Base-by-base conservation (phyloP, 768 basidiomycete genomes). In the Agaricus bisporus region DNA sequence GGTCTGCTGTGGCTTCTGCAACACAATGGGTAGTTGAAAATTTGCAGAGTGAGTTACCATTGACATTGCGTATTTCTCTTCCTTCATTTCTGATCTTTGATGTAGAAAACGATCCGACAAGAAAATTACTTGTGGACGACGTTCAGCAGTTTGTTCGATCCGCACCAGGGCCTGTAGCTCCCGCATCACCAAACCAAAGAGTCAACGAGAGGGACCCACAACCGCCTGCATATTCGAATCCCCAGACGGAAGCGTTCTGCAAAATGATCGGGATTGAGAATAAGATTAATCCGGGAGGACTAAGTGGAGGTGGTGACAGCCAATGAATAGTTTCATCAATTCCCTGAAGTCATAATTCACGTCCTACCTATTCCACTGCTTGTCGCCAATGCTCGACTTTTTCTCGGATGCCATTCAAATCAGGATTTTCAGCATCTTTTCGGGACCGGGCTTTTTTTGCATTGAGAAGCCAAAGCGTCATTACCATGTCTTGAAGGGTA, bases 161-260 rank as follows among this genome's bases (percentile, higher is more conserved):
- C 0, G 85, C 86, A 9, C 81, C 82, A 12, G 78, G 75, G 6
- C 78, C 76, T 11, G 48, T 43, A 4, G 25, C 52, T 20, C 38
- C 56, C 32, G 32, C 32, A 6, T 50, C 43, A 7, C 52, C 53
- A 20, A 38, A 47, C 12, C 26, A 36, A 20, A 26, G n/a, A 4
- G 69, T 66, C 46, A 63, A 32, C 6, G 29, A 41, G 35, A 35
- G 22, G 28, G 52, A 41, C 8, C 53, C 53, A n/a, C 46, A 48
- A 17, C 53, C 85, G 22, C 78, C 80, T 1, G 80, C 78, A 73
- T 95, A 91, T 66, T 80, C 84, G 22, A 95, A 95, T 62, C 88
- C 91, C 25, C 94, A 98, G 64, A 98, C 94, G 0, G 82, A 81
- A 49, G 85, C 92, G 2, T 88, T 98, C 60, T 91, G 90, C 63